Conservation (phyloP, 768 basidiomycete species). For the Trametes punicea region DNA sequence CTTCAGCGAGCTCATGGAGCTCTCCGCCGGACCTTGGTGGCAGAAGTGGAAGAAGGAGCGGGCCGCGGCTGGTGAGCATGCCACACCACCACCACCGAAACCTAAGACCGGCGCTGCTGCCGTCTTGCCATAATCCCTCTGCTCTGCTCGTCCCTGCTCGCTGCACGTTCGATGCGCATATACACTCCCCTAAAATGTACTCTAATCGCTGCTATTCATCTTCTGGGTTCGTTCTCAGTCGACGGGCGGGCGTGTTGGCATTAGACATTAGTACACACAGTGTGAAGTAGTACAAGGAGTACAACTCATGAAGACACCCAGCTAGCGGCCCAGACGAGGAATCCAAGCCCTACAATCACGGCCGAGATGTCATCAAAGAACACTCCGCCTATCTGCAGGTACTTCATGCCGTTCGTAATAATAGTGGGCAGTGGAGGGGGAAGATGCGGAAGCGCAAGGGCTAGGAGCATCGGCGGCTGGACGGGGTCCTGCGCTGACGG, state of each 20-base stretch:
- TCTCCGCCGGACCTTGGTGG: slow-evolving; percentile 61
- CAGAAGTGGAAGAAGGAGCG: slow-evolving; percentile 49
- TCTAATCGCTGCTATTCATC: slow-evolving; percentile 13
- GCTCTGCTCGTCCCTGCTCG: background rate
- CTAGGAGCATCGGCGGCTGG: slow-evolving; percentile 56
- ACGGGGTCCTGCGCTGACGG: slow-evolving; percentile 46
- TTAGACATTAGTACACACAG: slow-evolving; percentile 14
- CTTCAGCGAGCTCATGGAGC: slow-evolving; percentile 65
- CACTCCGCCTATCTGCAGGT: slow-evolving; percentile 61
- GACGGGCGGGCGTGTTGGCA: background rate
- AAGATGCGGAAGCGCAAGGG: slow-evolving; percentile 59
- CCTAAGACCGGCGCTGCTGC: slow-evolving; percentile 40
- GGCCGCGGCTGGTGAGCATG: slow-evolving; percentile 43
- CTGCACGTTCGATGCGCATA: background rate
- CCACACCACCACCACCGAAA: slow-evolving; percentile 14
- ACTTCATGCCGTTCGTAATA: slow-evolving; percentile 62
- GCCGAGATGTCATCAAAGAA: slow-evolving; percentile 73
- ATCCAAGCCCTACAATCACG: slow-evolving; percentile 66
- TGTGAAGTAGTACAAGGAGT: slow-evolving; percentile 9
- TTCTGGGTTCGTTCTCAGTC: background rate
- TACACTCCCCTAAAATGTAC: slow-evolving; percentile 5
- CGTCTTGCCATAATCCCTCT: slow-evolving; percentile 32
- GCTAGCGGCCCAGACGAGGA: slow-evolving; percentile 34
- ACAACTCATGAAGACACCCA: slow-evolving; percentile 24
- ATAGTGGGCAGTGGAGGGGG: slow-evolving; percentile 61